A percentile compares a stretch with the other conserved stretches of the same genome.
phyloP scores from a whole-genome alignment of 2,329 filamentous ascomycete species.

The Neurospora sp. region DNA sequence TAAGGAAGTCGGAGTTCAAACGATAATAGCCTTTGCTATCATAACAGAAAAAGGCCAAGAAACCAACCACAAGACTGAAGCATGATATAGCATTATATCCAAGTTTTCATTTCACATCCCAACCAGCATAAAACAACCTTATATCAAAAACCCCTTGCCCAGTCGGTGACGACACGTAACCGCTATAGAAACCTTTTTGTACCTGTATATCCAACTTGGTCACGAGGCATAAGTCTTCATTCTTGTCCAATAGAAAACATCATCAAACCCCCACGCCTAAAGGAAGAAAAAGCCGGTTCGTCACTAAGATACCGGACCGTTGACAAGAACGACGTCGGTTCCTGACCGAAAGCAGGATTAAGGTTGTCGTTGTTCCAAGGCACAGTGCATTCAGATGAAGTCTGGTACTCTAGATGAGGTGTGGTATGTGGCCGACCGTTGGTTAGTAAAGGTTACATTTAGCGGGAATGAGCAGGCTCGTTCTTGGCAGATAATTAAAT shows the following conservation, averaged over 20 bases:
- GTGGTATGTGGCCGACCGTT: neutral
- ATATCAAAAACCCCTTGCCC: neutral
- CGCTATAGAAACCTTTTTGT: neutral
- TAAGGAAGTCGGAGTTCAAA: neutral
- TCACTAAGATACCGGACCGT: neutral
- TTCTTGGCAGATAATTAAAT: neutral
- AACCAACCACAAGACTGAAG: neutral
- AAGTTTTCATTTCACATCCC: neutral
- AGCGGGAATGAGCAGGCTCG: neutral
- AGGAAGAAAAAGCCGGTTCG: neutral
- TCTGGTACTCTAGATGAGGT: neutral
- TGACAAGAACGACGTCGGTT: neutral
- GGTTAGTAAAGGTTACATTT: neutral
- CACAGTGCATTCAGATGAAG: neutral
- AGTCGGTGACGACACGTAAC: neutral
- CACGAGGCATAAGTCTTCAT: neutral
- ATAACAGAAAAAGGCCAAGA: neutral
- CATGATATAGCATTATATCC: neutral
- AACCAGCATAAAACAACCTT: neutral
- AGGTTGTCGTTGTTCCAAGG: neutral
- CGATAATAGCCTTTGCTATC: neutral
- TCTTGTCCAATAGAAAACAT: neutral
- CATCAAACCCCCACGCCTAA: neutral
- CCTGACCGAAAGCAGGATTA: neutral
- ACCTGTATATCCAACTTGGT: too few species aligned